Percentiles rank a stretch among this genome's conserved stretches.
Conservation (phyloP, 345 rosid genomes). For the Lepidium sativum region DNA sequence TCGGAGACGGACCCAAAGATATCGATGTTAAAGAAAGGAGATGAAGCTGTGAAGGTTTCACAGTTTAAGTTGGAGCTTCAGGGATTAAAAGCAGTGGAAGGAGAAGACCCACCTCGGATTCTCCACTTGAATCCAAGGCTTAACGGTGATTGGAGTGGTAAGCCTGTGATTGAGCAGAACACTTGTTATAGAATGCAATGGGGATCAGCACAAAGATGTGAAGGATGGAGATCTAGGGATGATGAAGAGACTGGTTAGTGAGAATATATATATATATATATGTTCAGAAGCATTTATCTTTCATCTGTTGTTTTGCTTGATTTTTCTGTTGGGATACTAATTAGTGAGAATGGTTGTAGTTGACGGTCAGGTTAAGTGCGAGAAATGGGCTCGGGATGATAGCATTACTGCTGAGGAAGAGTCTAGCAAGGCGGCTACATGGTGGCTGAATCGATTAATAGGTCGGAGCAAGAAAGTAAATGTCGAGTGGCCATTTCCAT, state of each 20-base stretch:
- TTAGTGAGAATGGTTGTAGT: constrained; percentile 32
- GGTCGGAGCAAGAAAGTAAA: constrained; percentile 54
- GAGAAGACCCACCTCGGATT: constrained; percentile 83
- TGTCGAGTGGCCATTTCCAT: constrained; percentile 78
- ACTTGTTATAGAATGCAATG: constrained; percentile 91
- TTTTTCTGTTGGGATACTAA: not conserved
- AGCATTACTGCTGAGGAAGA: constrained; percentile 47
- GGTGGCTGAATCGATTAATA: constrained; percentile 74
- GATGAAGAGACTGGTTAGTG: constrained; percentile 81
- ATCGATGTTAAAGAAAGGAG: constrained; percentile 41
- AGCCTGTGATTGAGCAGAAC: constrained; percentile 85
- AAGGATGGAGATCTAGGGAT: constrained; percentile 68
- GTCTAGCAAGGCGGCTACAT: constrained; percentile 44
- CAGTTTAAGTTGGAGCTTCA: constrained; percentile 81
- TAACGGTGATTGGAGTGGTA: constrained; percentile 82
- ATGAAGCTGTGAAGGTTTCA: constrained; percentile 47
- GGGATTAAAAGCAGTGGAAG: constrained; percentile 72
- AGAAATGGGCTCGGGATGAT: constrained; percentile 82
- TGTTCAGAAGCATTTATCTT: not conserved
- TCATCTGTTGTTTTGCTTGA: not conserved
- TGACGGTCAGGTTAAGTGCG: constrained; percentile 78
- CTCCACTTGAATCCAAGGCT: constrained; percentile 87
- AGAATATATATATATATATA: not conserved
- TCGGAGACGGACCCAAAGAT: constrained; percentile 52
- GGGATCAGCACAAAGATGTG: constrained; percentile 69